Base-by-base conservation (phyloP, 805 yeast species). In the Schizosaccharomyces osmophilus region DNA sequence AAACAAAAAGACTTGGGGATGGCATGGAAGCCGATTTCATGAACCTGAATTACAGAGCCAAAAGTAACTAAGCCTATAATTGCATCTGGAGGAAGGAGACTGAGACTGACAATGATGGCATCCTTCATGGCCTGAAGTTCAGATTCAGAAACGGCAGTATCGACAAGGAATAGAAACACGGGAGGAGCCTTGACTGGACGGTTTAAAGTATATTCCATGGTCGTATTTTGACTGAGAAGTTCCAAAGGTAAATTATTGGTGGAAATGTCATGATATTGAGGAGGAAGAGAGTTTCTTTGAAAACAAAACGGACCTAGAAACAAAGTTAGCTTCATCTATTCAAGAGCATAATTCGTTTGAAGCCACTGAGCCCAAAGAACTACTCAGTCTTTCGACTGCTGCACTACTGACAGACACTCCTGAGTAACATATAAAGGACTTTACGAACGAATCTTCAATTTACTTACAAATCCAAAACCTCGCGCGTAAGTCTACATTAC, bases 21-120 rank as follows among this genome's bases (percentile, higher is more conserved):
- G 26, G 79, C 77, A 59, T 80, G 78, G 68, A 79, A 81, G n/a
- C 83, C 80, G 63, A 88, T 75, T 71, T 88, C 95, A 72, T 89
- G 94, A 60, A 89, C 84, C 69, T 86, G 89, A 58, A 87, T 89
- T 74, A 85, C 88, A 36, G 94, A 86, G 61, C 95, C 97, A 68
- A 75, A 86, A 13, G 97, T 86, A 68, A 89, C 79, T 67, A 89
- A 77, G 55, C 97, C 96, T 62, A 89, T 81, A 61, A 87, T 76
- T 1, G 95, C 86, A 67, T 90, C 87, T 55, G 94, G 93, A 17
- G 97, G 97, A 68, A 89, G 79, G 67, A 86, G 73, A 60, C 85
- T 78, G 66, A 89, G 76, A 1, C 93, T 82, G 62, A 85, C 79
- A 60, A 85, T 79, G 68, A 88, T 77, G 41, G 90, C 77, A 66